Conservation (phyloP, 768 basidiomycete species). For the Suillus sp. region DNA sequence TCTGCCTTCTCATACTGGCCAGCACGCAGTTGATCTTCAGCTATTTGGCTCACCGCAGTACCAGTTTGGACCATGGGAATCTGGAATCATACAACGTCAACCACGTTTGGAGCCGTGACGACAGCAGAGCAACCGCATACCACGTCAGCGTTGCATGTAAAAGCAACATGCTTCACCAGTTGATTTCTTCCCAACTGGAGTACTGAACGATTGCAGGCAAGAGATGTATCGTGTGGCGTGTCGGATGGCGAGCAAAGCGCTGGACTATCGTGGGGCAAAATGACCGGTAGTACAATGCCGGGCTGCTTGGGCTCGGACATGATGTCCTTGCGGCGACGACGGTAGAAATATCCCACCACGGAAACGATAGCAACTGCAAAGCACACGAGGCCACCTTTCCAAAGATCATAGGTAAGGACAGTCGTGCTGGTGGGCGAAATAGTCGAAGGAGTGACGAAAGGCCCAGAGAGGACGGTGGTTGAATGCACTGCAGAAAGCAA, state of each 20-base stretch:
- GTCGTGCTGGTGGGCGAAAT: neutral
- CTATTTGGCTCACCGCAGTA: neutral
- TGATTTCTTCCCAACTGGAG: conserved; percentile 1
- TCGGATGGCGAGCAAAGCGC: neutral
- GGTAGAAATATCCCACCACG: conserved; percentile 4
- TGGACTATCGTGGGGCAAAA: neutral
- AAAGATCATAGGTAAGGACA: conserved; percentile 1
- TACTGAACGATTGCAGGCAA: neutral
- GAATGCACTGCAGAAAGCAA: neutral
- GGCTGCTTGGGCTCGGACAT: neutral
- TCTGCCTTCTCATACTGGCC: neutral
- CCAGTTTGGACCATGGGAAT: neutral
- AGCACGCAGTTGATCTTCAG: neutral
- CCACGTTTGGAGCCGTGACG: neutral
- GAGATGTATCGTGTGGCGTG: neutral
- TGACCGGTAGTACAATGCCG: neutral
- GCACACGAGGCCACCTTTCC: conserved; percentile 4
- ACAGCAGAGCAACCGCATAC: neutral
- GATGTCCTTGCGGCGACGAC: neutral
- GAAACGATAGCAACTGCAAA: conserved; percentile 5
- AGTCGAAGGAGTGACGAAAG: neutral
- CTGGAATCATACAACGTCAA: neutral
- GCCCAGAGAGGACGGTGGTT: neutral
- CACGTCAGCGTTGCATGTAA: neutral
- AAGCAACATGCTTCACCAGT: neutral